Evolutionary conservation across 305 asterid species (phyloP).

Genomic region (Ilex paraguariensis): DNA sequence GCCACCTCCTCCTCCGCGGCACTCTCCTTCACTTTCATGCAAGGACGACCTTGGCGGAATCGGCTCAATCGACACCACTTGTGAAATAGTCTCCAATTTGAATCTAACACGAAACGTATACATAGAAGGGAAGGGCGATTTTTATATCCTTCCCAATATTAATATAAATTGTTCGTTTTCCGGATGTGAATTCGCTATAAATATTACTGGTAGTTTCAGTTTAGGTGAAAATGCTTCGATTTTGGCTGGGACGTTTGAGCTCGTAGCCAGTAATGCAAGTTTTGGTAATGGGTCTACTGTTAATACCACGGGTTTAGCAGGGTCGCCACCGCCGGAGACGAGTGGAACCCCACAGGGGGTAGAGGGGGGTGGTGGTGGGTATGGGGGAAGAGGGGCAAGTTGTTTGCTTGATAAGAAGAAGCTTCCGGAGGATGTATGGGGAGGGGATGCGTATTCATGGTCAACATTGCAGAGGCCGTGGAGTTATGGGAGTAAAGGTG

Average conservation of each 20-base stretch:
- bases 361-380: slow-evolving; percentile 98
- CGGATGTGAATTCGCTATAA: slow-evolving; percentile 78
- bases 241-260: slow-evolving; percentile 54
- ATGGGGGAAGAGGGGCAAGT: slow-evolving; percentile 97
- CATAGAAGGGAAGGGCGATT: slow-evolving; percentile 84
- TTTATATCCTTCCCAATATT: slow-evolving; percentile 68
- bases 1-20: slow-evolving; percentile 99
- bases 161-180: slow-evolving; percentile 53
- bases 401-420: slow-evolving; percentile 67
- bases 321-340: slow-evolving; percentile 82
- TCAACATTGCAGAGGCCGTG: slow-evolving; percentile 62
- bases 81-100: slow-evolving; percentile 67
- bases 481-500: slow-evolving; percentile 96
- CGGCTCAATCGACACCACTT: slow-evolving; percentile 85
- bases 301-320: slow-evolving; percentile 84
- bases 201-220: slow-evolving; percentile 69
- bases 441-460: slow-evolving; percentile 97
- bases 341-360: slow-evolving; percentile 92
- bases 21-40: slow-evolving; percentile 87
- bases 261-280: slow-evolving; percentile 60
- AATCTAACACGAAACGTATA: slow-evolving; percentile 67
- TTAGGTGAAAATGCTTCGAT: slow-evolving; percentile 63
- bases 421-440: slow-evolving; percentile 94
- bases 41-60: slow-evolving; percentile 89
- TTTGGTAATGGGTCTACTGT: slow-evolving; percentile 69